Base-by-base conservation (phyloP, 352 stramenopile genomes). In the Phytophthora litchii region DNA sequence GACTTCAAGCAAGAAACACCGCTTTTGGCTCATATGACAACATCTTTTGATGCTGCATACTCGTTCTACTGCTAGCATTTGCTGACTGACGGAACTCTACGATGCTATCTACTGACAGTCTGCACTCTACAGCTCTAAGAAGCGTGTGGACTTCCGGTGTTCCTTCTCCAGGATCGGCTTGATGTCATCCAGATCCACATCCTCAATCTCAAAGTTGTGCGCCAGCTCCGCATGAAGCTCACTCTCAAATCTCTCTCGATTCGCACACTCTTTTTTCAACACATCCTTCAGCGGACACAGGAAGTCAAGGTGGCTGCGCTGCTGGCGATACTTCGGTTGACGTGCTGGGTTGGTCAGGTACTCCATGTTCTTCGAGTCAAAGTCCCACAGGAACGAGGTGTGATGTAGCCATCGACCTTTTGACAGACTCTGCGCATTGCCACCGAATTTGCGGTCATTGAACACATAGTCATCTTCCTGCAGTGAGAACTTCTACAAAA, bases 341-440 rank as follows among this genome's bases (percentile, higher is more conserved):
- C 98, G 98, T 40, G 88, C 76, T 3, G 97, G 97, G 38, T 99
- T 87, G 3, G 82, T 96, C 9, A 99, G 78, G 50, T 98, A 98
- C 55, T 91, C 73, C 96, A 99, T 99, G 64, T 98, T 97, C 2
- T 60, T 66, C 9, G 88, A 67, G 47, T 98, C 72, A 60, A 96
- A 99, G 68, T 98, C 93, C 92, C 94, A 99, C 12, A 99, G 67
- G 72, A 99, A 99, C 48, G 90, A 98, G 17, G 97, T 99, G 74
- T 99, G 97, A 69, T 99, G 97, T 19, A 99, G 70, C 90, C 92
- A 99, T 12, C 95, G 93, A 46, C 88, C 83, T 64, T 94, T 97
- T 4, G 84, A 90, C 57, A 99, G 98, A 60, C 84, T 94, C 70
- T 99, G 97, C 13, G 97, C 96, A 72, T 99, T 99, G 34, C 97